Conservation (phyloP, 225 moss, liverwort and hornwort genomes). For the Physcomitrellopsis africana region DNA sequence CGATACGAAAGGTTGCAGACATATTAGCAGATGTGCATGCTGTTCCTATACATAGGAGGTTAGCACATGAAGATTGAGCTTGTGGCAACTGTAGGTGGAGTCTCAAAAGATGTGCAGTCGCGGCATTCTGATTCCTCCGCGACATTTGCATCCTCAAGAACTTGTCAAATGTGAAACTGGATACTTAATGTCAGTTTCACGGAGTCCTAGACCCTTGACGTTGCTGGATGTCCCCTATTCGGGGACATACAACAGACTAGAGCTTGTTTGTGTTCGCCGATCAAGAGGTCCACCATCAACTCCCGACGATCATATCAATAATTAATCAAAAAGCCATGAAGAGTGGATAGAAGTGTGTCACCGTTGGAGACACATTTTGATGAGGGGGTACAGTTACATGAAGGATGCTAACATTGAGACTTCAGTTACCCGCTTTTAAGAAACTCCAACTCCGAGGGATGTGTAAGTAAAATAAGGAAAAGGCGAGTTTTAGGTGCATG, state of each 20-base stretch:
- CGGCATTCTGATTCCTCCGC: not conserved
- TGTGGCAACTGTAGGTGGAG: slow-evolving; percentile 1
- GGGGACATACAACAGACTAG: slow-evolving; percentile 24
- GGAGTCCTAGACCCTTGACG: not conserved
- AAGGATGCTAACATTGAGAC: slow-evolving; percentile 21
- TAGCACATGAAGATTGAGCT: not conserved
- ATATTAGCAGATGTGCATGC: not conserved
- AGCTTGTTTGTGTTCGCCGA: slow-evolving; percentile 12
- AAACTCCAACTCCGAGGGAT: slow-evolving; percentile 21
- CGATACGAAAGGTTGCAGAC: not conserved
- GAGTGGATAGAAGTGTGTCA: not conserved
- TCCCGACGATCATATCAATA: slow-evolving; percentile 10
- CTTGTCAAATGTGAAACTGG: slow-evolving; percentile 35
- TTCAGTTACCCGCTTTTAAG: slow-evolving; percentile 9
- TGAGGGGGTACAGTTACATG: slow-evolving; percentile 12
- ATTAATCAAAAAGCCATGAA: not conserved
- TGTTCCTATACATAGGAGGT: not conserved
- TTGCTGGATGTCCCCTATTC: slow-evolving; percentile 16
- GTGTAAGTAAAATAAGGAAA: not conserved
- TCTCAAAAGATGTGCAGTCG: slow-evolving; percentile 22
- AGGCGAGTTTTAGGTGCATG: not conserved
- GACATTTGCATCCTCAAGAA: slow-evolving; percentile 23
- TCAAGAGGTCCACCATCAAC: slow-evolving; percentile 8
- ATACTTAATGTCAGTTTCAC: not conserved
- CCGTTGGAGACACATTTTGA: not conserved